Percentiles rank a stretch among this genome's conserved stretches.
These are phyloP conservation scores for Peronosclerospora sorghi DNA, from an alignment of 352 stramenopile genomes.

Conservation along the genomic window DNA sequence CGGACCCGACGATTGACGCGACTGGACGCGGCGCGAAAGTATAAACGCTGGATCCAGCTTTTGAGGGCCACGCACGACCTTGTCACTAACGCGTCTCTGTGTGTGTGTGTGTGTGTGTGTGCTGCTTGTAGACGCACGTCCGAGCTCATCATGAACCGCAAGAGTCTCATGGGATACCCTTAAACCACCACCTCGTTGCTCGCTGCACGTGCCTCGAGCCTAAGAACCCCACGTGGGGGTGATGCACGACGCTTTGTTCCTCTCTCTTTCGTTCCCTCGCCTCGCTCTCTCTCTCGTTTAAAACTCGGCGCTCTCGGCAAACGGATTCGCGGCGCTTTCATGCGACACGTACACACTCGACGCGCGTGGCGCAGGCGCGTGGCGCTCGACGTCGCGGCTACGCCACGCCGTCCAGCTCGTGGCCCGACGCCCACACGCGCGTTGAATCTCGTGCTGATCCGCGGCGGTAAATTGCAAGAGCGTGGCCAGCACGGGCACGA, in stretches of 20 bases:
- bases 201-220: too few species aligned
- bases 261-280: neutral
- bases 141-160: slow-evolving; percentile 78
- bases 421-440: slow-evolving; percentile 34
- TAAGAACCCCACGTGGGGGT: too few species aligned
- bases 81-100: too few species aligned
- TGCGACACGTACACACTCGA: slow-evolving; percentile 52
- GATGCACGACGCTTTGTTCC: neutral
- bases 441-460: slow-evolving; percentile 74
- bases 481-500: slow-evolving; percentile 78
- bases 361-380: slow-evolving; percentile 20
- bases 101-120: too few species aligned
- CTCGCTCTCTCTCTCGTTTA: slow-evolving; percentile 18
- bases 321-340: slow-evolving; percentile 25
- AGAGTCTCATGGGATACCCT: slow-evolving; percentile 36
- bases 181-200: slow-evolving; percentile 1
- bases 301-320: slow-evolving; percentile 57
- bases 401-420: slow-evolving; percentile 71
- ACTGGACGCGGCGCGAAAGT: slow-evolving; percentile 69
- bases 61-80: neutral
- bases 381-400: slow-evolving; percentile 15
- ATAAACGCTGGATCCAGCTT: too few species aligned
- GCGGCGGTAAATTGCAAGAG: slow-evolving; percentile 68
- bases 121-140: slow-evolving; percentile 51
- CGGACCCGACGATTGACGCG: slow-evolving; percentile 53